Evolutionary conservation across 306 rosid species (phyloP).

Genomic region (Ceratonia siliqua): DNA sequence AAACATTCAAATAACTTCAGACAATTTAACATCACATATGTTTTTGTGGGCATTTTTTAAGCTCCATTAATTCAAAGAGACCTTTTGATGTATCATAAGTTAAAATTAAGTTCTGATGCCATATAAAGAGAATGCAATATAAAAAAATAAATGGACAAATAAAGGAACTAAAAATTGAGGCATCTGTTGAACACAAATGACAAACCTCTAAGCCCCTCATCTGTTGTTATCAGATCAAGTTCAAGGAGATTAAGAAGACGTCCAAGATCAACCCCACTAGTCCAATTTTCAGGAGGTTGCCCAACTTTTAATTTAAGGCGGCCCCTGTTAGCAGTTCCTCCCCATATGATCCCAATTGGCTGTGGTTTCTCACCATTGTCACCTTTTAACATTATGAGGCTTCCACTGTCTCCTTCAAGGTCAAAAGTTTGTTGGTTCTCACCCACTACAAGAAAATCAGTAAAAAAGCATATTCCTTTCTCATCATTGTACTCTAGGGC

Average conservation of each 20-base stretch:
- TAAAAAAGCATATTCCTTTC: slow-evolving; percentile 97
- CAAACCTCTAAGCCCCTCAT: slow-evolving; percentile 91
- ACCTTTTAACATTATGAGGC: slow-evolving; percentile 90
- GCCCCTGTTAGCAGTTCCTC: slow-evolving; percentile 98
- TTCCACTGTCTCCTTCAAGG: slow-evolving; percentile 99
- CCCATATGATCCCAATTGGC: slow-evolving; percentile 98
- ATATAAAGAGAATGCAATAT: slow-evolving; percentile 3
- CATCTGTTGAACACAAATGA: slow-evolving; percentile 19
- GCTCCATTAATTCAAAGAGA: background rate
- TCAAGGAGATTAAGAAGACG: slow-evolving; percentile 95
- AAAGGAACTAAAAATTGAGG: background rate
- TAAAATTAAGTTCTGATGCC: slow-evolving; percentile 8
- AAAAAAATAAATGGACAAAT: background rate
- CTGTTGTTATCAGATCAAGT: slow-evolving; percentile 87
- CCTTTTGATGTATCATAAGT: slow-evolving; percentile 14
- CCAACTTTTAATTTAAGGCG: slow-evolving; percentile 95
- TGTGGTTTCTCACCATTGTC: slow-evolving; percentile 75
- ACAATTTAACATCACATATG: background rate
- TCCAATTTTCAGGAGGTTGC: slow-evolving; percentile 99
- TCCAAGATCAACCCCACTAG: slow-evolving; percentile 98
- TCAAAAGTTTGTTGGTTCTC: slow-evolving; percentile 98
- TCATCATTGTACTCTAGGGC: slow-evolving; percentile 97
- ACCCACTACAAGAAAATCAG: slow-evolving; percentile 97
- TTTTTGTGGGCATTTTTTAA: background rate
- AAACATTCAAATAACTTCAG: background rate